Evolutionary conservation across 2,329 filamentous ascomycete genomes (phyloP).

Genomic region (Cladosporium phlei): DNA sequence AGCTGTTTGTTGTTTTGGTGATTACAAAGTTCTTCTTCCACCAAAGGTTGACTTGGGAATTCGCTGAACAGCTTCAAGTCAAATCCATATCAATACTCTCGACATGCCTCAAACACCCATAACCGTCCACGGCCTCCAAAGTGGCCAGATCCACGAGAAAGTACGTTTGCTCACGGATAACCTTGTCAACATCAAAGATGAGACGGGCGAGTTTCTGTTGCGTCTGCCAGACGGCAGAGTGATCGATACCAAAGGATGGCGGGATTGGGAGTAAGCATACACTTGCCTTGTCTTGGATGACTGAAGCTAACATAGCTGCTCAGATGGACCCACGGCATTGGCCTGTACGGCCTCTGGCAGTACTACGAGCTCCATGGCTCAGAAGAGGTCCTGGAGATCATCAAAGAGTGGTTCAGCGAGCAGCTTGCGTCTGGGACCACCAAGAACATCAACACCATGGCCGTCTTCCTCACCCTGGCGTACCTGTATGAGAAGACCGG

Average conservation of each 20-base stretch:
- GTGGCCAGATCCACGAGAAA: constrained; percentile 46
- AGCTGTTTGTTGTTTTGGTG: not conserved
- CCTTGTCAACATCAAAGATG: constrained; percentile 72
- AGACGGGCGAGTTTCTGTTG: constrained; percentile 68
- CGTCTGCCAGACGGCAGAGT: constrained; percentile 66
- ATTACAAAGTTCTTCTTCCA: not conserved
- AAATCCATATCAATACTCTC: not conserved
- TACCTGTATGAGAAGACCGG: constrained; percentile 71
- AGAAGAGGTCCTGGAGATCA: constrained; percentile 56
- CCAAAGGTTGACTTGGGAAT: not conserved
- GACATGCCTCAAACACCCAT: constrained; percentile 36
- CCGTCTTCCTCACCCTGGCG: constrained; percentile 69
- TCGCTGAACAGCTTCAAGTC: not conserved
- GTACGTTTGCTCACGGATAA: constrained; percentile 67
- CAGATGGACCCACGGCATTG: constrained; percentile 63
- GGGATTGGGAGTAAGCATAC: constrained; percentile 64
- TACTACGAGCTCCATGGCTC: constrained; percentile 71
- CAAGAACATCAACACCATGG: constrained; percentile 85
- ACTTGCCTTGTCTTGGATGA: constrained; percentile 12
- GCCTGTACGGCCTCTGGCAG: constrained; percentile 76
- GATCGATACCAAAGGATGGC: constrained; percentile 71
- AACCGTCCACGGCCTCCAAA: constrained; percentile 36
- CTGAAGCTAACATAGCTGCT: not conserved
- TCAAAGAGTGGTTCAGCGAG: constrained; percentile 67
- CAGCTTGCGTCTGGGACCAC: constrained; percentile 69